Percentiles rank a stretch among this genome's conserved stretches.
Evolutionary conservation across 208 protist species (phyloP).

Genomic region (Vickermania ingenoplastis): DNA sequence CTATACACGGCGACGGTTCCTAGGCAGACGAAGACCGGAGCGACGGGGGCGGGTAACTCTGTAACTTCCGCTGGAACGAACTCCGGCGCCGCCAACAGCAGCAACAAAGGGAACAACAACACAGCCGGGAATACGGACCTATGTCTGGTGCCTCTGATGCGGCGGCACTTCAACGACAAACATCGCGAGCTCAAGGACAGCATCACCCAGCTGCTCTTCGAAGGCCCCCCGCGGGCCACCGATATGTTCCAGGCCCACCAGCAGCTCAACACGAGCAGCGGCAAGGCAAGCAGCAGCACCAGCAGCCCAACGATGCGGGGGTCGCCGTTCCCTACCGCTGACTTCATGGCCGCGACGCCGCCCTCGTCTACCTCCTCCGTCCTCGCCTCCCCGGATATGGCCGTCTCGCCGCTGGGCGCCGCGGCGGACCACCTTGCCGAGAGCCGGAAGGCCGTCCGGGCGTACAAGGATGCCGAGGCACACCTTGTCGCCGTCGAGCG

Average conservation of each 20-base stretch:
- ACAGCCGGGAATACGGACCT: conserved; percentile 35
- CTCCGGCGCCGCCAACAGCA: conserved; percentile 1
- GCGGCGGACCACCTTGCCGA: not conserved
- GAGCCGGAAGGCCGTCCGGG: not conserved
- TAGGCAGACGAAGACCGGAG: not conserved
- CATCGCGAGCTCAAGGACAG: conserved; percentile 62
- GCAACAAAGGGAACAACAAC: not conserved
- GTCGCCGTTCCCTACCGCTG: not conserved
- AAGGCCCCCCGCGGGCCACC: conserved; percentile 28
- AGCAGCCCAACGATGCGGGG: not conserved
- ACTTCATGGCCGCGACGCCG: not conserved
- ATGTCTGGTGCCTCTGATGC: conserved; percentile 66
- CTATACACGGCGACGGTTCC: conserved; percentile 68
- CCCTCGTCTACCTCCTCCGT: not conserved
- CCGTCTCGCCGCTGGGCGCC: not conserved
- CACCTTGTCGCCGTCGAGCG: not conserved
- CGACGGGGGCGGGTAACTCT: no score
- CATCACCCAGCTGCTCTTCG: conserved; percentile 31
- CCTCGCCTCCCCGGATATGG: not conserved
- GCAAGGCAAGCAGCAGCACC: conserved; percentile 1
- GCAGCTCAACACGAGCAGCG: conserved; percentile 5
- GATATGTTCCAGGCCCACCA: conserved; percentile 14
- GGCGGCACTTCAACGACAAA: conserved; percentile 80
- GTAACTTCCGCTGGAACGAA: no score
- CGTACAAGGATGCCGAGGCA: not conserved